Conservation (phyloP, 495 filamentous ascomycete genomes). For the Tricharina praecox region DNA sequence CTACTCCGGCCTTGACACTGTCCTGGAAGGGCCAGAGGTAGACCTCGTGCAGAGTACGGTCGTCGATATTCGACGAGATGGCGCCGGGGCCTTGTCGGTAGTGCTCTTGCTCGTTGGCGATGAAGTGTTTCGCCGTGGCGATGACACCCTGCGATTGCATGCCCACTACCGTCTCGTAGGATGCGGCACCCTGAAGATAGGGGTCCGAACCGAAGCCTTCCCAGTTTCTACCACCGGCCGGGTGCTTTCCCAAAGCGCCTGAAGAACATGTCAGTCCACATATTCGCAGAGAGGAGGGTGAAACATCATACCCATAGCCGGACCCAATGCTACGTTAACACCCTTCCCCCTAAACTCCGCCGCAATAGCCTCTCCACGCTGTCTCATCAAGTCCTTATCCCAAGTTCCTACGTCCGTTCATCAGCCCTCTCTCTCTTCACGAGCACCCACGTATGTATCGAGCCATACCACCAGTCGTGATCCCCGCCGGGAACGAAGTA, state of each 20-base stretch:
- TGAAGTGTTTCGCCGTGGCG: slow-evolving; percentile 53
- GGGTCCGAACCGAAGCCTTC: slow-evolving; percentile 63
- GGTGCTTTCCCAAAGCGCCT: slow-evolving; percentile 52
- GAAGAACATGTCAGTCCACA: background rate
- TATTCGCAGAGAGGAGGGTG: background rate
- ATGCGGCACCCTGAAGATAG: slow-evolving; percentile 48
- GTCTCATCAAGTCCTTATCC: slow-evolving; percentile 46
- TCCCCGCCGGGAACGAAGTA: slow-evolving; percentile 40
- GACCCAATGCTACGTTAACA: slow-evolving; percentile 53
- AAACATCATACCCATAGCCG: slow-evolving; percentile 41
- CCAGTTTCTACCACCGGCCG: slow-evolving; percentile 55
- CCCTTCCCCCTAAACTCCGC: slow-evolving; percentile 58
- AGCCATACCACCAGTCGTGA: slow-evolving; percentile 37
- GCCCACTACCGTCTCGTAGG: slow-evolving; percentile 44
- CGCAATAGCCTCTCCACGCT: slow-evolving; percentile 49
- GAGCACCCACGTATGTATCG: background rate
- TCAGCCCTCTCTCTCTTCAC: background rate
- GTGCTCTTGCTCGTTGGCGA: slow-evolving; percentile 58
- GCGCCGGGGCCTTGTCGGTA: slow-evolving; percentile 13
- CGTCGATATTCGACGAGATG: slow-evolving; percentile 38
- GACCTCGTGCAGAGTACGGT: slow-evolving; percentile 57
- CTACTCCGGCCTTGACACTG: slow-evolving; percentile 50
- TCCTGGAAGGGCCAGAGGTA: slow-evolving; percentile 73
- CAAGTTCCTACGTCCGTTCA: background rate
- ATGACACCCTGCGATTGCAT: slow-evolving; percentile 63